Evolutionary conservation across 768 basidiomycete genomes (phyloP).

Genomic region (Termitomyces sp.): DNA sequence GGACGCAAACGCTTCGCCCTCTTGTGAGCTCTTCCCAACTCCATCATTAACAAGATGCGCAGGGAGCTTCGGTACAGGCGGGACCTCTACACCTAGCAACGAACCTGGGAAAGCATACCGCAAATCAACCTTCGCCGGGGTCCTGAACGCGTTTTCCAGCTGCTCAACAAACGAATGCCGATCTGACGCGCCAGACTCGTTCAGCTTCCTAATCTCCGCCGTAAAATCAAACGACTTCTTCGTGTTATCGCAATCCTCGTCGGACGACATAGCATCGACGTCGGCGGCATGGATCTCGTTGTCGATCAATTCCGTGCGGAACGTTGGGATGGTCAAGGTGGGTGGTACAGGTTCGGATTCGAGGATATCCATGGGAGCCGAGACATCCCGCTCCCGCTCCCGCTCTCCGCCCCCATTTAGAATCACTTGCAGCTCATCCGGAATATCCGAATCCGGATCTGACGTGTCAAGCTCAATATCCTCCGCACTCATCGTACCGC

Average conservation of each 20-base stretch:
- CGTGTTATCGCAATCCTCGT: slow-evolving; percentile 57
- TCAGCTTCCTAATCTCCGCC: slow-evolving; percentile 63
- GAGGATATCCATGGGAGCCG: slow-evolving; percentile 16
- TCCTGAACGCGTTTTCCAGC: slow-evolving; percentile 73
- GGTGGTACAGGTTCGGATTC: not conserved
- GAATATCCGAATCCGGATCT: slow-evolving; percentile 77
- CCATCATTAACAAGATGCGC: slow-evolving; percentile 7
- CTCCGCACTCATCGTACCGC: slow-evolving; percentile 56
- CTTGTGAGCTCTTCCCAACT: slow-evolving; percentile 3
- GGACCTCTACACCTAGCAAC: slow-evolving; percentile 32
- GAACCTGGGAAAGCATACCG: slow-evolving; percentile 36
- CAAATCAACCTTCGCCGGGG: slow-evolving; percentile 65
- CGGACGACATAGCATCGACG: slow-evolving; percentile 17
- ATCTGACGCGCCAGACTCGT: slow-evolving; percentile 52
- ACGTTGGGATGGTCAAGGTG: not conserved
- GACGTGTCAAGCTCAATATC: slow-evolving; percentile 31
- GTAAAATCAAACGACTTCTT: slow-evolving; percentile 85
- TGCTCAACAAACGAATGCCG: slow-evolving; percentile 77
- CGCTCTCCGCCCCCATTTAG: slow-evolving; percentile 27
- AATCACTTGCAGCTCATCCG: slow-evolving; percentile 66
- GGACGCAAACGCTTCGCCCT: slow-evolving; percentile 10
- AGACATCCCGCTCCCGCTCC: slow-evolving; percentile 29
- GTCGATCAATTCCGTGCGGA: not conserved
- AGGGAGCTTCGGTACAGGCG: slow-evolving; percentile 50
- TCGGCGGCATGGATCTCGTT: slow-evolving; percentile 23